phyloP scores from a whole-genome alignment of 805 yeast species.

The Candida koratica region DNA sequence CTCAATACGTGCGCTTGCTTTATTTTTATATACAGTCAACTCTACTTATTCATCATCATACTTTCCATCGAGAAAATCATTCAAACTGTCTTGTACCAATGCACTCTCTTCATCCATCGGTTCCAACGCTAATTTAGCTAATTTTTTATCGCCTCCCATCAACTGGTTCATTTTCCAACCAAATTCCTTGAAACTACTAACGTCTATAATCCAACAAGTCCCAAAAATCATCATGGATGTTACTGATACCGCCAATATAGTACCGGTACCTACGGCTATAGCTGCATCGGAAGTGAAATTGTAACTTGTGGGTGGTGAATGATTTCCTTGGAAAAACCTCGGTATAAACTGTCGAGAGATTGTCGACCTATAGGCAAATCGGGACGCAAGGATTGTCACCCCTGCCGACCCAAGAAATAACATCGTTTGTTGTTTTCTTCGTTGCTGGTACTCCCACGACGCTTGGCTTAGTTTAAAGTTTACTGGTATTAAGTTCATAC shows the following conservation, averaged over 20 bases:
- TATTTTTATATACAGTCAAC: too few relatives aligned
- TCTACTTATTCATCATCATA: slow-evolving; percentile 25
- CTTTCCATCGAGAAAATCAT: slow-evolving; percentile 47
- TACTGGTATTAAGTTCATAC: slow-evolving; percentile 4
- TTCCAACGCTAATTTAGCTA: slow-evolving; percentile 39
- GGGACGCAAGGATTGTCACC: slow-evolving; percentile 64
- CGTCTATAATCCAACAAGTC: slow-evolving; percentile 75
- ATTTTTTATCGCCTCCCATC: slow-evolving; percentile 67
- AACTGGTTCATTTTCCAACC: slow-evolving; percentile 59
- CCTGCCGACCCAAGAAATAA: slow-evolving; percentile 70
- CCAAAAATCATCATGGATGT: slow-evolving; percentile 73
- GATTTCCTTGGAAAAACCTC: slow-evolving; percentile 75
- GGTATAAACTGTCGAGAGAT: slow-evolving; percentile 72
- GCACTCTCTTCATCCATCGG: slow-evolving; percentile 56
- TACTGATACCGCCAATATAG: slow-evolving; percentile 67
- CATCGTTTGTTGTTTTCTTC: slow-evolving; percentile 70
- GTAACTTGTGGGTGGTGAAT: slow-evolving; percentile 72
- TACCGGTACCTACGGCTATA: slow-evolving; percentile 78
- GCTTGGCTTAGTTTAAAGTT: slow-evolving; percentile 33
- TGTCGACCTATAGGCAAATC: slow-evolving; percentile 73
- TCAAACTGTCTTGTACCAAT: slow-evolving; percentile 52
- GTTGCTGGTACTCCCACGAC: slow-evolving; percentile 49
- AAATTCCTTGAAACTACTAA: slow-evolving; percentile 65
- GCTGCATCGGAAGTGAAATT: slow-evolving; percentile 80
- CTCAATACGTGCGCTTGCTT: too few relatives aligned